Percentiles rank a stretch among this genome's conserved stretches.
These are phyloP conservation scores for Backusella sp. DNA, from an alignment of 192 early-diverging fungal species.

Conservation along the genomic window DNA sequence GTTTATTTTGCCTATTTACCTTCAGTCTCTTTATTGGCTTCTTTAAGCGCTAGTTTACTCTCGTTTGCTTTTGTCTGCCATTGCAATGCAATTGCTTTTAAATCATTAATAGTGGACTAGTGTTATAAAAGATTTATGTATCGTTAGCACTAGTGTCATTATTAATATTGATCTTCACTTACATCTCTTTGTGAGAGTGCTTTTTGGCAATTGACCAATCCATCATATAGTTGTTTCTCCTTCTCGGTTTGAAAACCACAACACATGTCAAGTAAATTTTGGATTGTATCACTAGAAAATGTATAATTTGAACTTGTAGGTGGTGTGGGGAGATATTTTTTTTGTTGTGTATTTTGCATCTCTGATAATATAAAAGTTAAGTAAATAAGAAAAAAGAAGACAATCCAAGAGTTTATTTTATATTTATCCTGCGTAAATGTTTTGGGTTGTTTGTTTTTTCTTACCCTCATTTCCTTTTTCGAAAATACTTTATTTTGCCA, in stretches of 20 bases:
- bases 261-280: neutral
- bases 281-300: neutral
- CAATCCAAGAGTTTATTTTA: neutral
- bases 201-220: conserved; percentile 2
- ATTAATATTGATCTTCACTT: neutral
- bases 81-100: neutral
- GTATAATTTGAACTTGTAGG: conserved; percentile 8
- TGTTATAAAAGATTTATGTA: neutral
- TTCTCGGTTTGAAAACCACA: neutral
- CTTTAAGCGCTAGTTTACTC: neutral
- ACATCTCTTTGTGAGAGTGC: conserved; percentile 8
- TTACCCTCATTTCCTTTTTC: neutral
- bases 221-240: neutral
- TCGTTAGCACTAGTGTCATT: neutral
- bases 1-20: neutral
- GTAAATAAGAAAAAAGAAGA: neutral
- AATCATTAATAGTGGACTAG: conserved; percentile 5
- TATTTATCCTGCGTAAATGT: neutral
- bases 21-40: neutral
- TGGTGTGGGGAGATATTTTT: neutral
- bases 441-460: neutral
- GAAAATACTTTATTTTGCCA: neutral
- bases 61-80: conserved; percentile 3
- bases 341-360: neutral
- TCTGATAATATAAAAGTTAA: neutral